phyloP scores from a whole-genome alignment of 2,329 filamentous ascomycete species.

The Paradendryphiella salina region DNA sequence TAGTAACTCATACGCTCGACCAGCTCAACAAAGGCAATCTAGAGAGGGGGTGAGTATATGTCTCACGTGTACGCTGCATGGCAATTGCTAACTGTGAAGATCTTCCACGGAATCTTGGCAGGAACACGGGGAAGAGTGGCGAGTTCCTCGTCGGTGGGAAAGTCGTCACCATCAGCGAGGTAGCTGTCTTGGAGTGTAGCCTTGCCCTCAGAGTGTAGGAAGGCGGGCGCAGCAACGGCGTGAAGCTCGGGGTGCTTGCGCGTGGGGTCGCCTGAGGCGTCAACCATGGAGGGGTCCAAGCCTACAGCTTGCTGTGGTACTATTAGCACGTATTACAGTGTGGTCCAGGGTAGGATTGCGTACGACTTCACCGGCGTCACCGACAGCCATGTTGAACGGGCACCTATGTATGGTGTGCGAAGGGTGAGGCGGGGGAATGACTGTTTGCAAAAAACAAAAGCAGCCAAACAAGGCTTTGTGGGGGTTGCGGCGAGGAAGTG shows the following conservation, averaged over 20 bases:
- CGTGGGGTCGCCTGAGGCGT: conserved; percentile 42
- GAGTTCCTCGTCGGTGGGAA: conserved; percentile 44
- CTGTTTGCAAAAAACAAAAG: conserved; percentile 9
- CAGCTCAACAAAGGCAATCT: conserved; percentile 46
- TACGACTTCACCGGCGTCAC: conserved; percentile 33
- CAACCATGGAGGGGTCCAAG: conserved; percentile 41
- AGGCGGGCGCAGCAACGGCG: conserved; percentile 32
- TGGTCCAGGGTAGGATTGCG: conserved; percentile 1
- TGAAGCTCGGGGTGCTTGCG: conserved; percentile 37
- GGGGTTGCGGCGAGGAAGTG: conserved; percentile 19
- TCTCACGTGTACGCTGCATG: neutral
- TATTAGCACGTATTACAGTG: conserved; percentile 11
- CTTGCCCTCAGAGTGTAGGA: conserved; percentile 43
- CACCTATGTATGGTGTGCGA: neutral
- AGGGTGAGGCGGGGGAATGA: neutral
- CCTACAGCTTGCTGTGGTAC: conserved; percentile 29
- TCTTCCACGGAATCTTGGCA: conserved; percentile 41
- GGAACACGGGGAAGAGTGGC: conserved; percentile 42
- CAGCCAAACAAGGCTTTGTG: conserved; percentile 1
- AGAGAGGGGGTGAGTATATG: neutral
- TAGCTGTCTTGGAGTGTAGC: conserved; percentile 43
- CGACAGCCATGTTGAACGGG: conserved; percentile 34
- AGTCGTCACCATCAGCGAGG: conserved; percentile 27
- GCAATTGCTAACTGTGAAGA: conserved; percentile 23
- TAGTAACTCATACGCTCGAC: conserved; percentile 48